Percentiles rank a stretch among this genome's conserved stretches.
phyloP scores from a whole-genome alignment of 805 yeast species.

The Candida morakotiae region DNA sequence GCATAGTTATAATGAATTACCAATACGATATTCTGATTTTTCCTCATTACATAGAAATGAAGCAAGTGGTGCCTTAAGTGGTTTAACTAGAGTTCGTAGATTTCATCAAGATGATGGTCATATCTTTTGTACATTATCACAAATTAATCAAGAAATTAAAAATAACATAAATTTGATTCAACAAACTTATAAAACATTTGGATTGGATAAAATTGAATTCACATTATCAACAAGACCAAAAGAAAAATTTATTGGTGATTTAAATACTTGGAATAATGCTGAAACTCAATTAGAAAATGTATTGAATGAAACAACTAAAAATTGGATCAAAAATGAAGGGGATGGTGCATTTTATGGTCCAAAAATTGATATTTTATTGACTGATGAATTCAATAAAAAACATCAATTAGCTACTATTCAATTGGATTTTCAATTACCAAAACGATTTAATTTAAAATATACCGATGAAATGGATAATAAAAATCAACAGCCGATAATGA shows the following conservation, averaged over 20 bases:
- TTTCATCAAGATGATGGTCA: conserved; percentile 99
- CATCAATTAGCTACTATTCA: conserved; percentile 97
- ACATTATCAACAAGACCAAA: conserved; percentile 86
- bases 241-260: conserved; percentile 66
- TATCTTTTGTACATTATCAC: conserved; percentile 80
- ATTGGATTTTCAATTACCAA: conserved; percentile 91
- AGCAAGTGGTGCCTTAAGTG: conserved; percentile 89
- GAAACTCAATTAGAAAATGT: conserved; percentile 63
- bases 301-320: conserved; percentile 44
- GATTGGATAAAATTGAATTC: conserved; percentile 54
- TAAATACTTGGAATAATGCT: conserved; percentile 78
- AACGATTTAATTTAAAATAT: conserved; percentile 71
- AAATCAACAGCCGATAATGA: conserved; percentile 78
- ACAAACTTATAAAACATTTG: conserved; percentile 68
- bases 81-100: conserved; percentile 86
- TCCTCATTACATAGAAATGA: conserved; percentile 92
- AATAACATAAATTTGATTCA: conserved; percentile 71
- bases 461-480: conserved; percentile 47
- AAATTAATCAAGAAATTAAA: conserved; percentile 69
- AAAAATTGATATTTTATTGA: conserved; percentile 80
- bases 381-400: conserved; percentile 72
- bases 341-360: conserved; percentile 99
- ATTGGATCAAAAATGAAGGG: conserved; percentile 78
- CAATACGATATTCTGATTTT: conserved; percentile 82
- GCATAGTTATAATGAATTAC: conserved; percentile 81